phyloP scores from a whole-genome alignment of 352 stramenopile species.

The Pythium vanterpoolii region DNA sequence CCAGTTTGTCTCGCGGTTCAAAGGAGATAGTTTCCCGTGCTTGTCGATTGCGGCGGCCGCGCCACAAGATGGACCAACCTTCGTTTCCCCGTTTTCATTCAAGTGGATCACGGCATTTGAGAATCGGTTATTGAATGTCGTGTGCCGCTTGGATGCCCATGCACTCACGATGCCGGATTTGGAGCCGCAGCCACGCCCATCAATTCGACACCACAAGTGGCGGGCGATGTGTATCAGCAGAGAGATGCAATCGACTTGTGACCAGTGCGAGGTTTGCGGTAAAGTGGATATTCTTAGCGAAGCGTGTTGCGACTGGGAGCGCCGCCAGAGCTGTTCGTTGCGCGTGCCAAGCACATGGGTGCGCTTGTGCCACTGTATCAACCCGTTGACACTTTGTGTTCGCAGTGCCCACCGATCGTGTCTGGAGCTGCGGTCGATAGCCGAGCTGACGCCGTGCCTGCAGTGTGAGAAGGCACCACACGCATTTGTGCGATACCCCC shows the following conservation, averaged over 20 bases:
- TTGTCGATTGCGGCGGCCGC: neutral
- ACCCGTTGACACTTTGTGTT: constrained; percentile 23
- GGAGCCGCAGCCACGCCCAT: neutral
- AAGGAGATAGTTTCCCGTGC: neutral
- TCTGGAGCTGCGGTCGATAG: constrained; percentile 15
- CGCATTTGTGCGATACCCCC: constrained; percentile 22
- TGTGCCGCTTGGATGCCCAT: constrained; percentile 14
- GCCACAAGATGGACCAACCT: neutral
- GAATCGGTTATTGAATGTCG: constrained; percentile 13
- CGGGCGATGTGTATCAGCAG: constrained; percentile 25
- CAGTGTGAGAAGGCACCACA: constrained; percentile 17
- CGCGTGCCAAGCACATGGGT: constrained; percentile 43
- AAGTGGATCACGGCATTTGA: constrained; percentile 20
- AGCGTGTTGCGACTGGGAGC: constrained; percentile 28
- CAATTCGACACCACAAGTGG: constrained; percentile 25
- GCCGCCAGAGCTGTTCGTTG: constrained; percentile 23
- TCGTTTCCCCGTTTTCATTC: constrained; percentile 12
- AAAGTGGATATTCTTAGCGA: constrained; percentile 30
- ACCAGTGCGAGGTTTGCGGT: constrained; percentile 39
- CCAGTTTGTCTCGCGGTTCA: constrained; percentile 26
- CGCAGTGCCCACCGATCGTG: constrained; percentile 36
- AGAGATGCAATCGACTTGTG: constrained; percentile 24
- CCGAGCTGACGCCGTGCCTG: constrained; percentile 1
- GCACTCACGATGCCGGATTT: neutral
- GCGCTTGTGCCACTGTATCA: constrained; percentile 34